phyloP scores from a whole-genome alignment of 305 asterid genomes.

The Salvia sclarea region DNA sequence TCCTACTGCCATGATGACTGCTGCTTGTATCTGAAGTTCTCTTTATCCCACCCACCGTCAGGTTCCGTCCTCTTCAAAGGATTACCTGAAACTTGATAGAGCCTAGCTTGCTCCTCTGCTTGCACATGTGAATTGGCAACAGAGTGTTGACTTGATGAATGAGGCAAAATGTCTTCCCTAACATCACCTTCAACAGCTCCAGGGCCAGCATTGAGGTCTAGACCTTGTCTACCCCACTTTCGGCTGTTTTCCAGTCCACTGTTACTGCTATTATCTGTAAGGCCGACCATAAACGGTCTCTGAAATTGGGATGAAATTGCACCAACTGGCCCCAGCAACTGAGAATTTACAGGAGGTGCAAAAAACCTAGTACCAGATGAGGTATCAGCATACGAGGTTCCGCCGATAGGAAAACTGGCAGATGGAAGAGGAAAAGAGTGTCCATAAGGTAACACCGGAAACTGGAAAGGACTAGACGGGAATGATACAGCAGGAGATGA shows the following conservation, averaged over 20 bases:
- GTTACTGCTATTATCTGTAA: slow-evolving; percentile 49
- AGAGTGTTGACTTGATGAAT: slow-evolving; percentile 58
- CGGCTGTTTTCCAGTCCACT: slow-evolving; percentile 54
- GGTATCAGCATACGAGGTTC: slow-evolving; percentile 59
- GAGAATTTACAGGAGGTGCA: slow-evolving; percentile 59
- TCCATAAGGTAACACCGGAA: slow-evolving; percentile 69
- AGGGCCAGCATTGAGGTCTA: slow-evolving; percentile 92
- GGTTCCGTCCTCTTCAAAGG: slow-evolving; percentile 70
- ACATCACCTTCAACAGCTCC: slow-evolving; percentile 63
- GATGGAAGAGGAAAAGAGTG: slow-evolving; percentile 61
- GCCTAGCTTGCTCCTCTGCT: slow-evolving; percentile 68
- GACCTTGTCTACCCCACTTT: slow-evolving; percentile 76
- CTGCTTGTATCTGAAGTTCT: slow-evolving; percentile 73
- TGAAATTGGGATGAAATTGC: slow-evolving; percentile 62
- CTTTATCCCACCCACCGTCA: slow-evolving; percentile 73
- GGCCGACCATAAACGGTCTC: slow-evolving; percentile 65
- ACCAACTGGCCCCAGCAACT: slow-evolving; percentile 58
- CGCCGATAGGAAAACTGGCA: slow-evolving; percentile 57
- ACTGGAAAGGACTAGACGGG: slow-evolving; percentile 60
- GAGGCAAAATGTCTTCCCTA: slow-evolving; percentile 53
- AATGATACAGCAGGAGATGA: slow-evolving; percentile 80
- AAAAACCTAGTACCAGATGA: slow-evolving; percentile 73
- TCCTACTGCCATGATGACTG: slow-evolving; percentile 74
- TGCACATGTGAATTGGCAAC: slow-evolving; percentile 60
- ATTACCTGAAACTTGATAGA: slow-evolving; percentile 52